These are phyloP conservation scores for Aspergillus proliferans DNA, from an alignment of 2,329 filamentous ascomycete species.

Conservation along the genomic window DNA sequence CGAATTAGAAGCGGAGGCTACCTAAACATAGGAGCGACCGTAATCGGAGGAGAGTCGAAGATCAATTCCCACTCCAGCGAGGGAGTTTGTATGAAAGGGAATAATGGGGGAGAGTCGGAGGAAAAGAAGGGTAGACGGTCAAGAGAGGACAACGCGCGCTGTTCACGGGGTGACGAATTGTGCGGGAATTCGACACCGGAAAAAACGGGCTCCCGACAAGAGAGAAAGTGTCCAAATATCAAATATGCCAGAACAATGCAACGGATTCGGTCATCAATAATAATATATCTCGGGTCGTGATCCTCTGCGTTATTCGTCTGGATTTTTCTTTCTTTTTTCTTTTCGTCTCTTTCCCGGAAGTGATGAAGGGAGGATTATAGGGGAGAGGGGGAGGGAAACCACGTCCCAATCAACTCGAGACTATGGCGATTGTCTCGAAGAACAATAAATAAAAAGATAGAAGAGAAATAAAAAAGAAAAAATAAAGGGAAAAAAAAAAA, in stretches of 20 bases:
- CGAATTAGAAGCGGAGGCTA: conserved; percentile 14
- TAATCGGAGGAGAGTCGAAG: conserved; percentile 1
- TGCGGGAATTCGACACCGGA: conserved; percentile 6
- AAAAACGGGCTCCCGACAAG: conserved; percentile 10
- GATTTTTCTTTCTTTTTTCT: conserved; percentile 4
- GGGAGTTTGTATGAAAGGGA: background rate
- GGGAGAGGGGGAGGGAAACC: background rate
- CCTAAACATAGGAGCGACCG: conserved; percentile 28
- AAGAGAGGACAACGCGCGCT: conserved; percentile 5
- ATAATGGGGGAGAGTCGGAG: background rate
- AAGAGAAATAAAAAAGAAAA: conserved; percentile 5
- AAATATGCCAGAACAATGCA: conserved; percentile 3
- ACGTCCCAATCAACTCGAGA: background rate
- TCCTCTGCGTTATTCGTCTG: conserved; percentile 7
- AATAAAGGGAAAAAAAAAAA: conserved; percentile 8
- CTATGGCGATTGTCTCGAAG: too few relatives aligned
- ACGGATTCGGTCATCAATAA: conserved; percentile 11
- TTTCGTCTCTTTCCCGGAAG: conserved; percentile 2
- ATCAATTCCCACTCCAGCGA: background rate
- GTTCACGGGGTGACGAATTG: conserved; percentile 9
- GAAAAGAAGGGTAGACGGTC: conserved; percentile 6
- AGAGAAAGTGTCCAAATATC: conserved; percentile 7
- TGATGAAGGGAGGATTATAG: background rate
- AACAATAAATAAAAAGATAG: background rate
- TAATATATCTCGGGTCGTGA: conserved; percentile 3